Conservation (phyloP, 108 stramenopile species). For the Skeletonema potamos region DNA sequence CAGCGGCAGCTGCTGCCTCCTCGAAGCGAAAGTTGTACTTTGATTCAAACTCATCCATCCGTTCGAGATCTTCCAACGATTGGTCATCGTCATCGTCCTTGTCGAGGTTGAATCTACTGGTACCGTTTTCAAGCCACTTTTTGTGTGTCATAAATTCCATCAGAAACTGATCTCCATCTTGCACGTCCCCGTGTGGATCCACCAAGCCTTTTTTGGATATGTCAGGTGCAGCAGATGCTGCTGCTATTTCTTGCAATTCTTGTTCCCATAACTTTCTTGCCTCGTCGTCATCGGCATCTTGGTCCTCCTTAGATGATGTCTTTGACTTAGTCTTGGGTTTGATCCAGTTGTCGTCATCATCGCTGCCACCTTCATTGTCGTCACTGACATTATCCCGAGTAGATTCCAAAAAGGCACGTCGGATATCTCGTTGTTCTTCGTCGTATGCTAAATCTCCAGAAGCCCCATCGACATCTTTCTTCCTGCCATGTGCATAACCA, state of each 20-base stretch:
- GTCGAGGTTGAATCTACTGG: constrained; percentile 11
- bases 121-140: constrained; percentile 73
- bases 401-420: constrained; percentile 80
- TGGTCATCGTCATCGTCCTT: constrained; percentile 76
- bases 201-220: constrained; percentile 17
- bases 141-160: constrained; percentile 82
- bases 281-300: constrained; percentile 42
- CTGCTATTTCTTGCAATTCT: constrained; percentile 61
- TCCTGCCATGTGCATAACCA: constrained; percentile 18
- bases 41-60: constrained; percentile 95
- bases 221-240: neutral
- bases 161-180: constrained; percentile 86
- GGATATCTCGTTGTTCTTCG: constrained; percentile 85
- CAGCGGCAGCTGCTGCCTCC: constrained; percentile 73
- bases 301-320: neutral
- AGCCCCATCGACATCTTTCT: neutral
- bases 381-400: constrained; percentile 46
- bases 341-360: constrained; percentile 54
- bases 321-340: constrained; percentile 46
- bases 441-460: constrained; percentile 82
- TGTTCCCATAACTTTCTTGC: constrained; percentile 60
- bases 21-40: constrained; percentile 99
- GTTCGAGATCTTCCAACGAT: constrained; percentile 84
- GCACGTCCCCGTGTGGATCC: constrained; percentile 89
- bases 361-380: constrained; percentile 24